Evolutionary conservation across 139 green algal species (phyloP).

Genomic region (Closterium sp.): DNA sequence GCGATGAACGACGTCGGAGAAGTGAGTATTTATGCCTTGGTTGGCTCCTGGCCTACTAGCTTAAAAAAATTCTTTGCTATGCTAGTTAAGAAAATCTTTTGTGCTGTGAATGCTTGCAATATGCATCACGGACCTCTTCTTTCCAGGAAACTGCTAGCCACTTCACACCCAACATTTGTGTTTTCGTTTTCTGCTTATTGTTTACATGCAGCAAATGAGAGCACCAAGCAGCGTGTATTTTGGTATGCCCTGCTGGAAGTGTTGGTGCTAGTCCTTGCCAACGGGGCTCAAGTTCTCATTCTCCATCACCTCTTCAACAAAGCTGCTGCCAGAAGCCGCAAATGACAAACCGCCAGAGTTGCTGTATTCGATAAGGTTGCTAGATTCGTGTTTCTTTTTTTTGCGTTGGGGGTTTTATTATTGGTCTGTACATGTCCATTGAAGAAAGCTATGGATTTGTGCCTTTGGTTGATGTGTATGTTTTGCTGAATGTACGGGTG

Average conservation of each 20-base stretch:
- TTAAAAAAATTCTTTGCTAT: too few relatives aligned
- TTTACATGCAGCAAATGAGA: conserved; percentile 18
- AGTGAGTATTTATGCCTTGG: background rate
- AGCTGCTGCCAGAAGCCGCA: background rate
- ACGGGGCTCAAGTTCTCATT: conserved; percentile 13
- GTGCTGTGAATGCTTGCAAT: background rate
- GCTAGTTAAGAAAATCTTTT: background rate
- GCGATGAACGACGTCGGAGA: conserved; percentile 10
- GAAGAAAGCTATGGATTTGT: too few relatives aligned
- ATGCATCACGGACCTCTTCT: background rate
- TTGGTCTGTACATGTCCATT: too few relatives aligned
- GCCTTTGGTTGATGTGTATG: too few relatives aligned
- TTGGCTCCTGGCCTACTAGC: background rate
- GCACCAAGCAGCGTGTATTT: conserved; percentile 19
- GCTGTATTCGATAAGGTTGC: too few relatives aligned
- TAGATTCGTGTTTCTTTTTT: too few relatives aligned
- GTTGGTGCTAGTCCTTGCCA: conserved; percentile 16
- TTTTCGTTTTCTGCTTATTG: too few relatives aligned
- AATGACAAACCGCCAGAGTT: background rate
- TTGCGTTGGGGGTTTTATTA: too few relatives aligned
- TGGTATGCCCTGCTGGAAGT: conserved; percentile 22
- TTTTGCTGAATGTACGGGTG: too few relatives aligned
- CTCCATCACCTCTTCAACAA: conserved; percentile 18
- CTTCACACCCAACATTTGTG: too few relatives aligned
- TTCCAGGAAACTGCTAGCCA: too few relatives aligned